Percentiles rank a stretch among this genome's conserved stretches.
phyloP scores from a whole-genome alignment of 1,139 yeast genomes.

The Nakaseomyces delphensis region DNA sequence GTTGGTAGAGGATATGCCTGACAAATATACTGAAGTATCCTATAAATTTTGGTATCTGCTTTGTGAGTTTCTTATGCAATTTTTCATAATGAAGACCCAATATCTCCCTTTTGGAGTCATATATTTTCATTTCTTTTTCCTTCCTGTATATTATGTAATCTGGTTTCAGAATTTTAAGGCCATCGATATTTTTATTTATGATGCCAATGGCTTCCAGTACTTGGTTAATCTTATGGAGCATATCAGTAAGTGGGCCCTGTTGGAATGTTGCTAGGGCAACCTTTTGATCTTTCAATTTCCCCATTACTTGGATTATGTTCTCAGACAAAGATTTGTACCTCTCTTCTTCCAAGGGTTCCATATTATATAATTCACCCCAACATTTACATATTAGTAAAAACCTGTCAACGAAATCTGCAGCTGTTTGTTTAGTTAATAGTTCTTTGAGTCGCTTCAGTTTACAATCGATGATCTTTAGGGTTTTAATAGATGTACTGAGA shows the following conservation, averaged over 20 bases:
- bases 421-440: neutral
- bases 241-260: neutral
- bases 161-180: slow-evolving; percentile 27
- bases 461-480: neutral
- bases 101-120: slow-evolving; percentile 24
- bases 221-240: slow-evolving; percentile 10
- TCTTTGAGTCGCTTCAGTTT: neutral
- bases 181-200: slow-evolving; percentile 25
- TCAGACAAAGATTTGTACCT: neutral
- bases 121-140: slow-evolving; percentile 20
- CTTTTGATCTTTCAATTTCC: neutral
- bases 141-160: slow-evolving; percentile 27
- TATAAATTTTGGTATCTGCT: slow-evolving; percentile 30
- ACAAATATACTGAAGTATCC: slow-evolving; percentile 14
- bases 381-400: neutral
- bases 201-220: slow-evolving; percentile 7
- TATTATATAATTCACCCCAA: neutral
- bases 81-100: slow-evolving; percentile 26
- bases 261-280: neutral
- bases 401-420: neutral
- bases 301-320: neutral
- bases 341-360: neutral
- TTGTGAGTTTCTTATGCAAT: slow-evolving; percentile 27
- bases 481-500: neutral
- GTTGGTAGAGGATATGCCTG: slow-evolving; percentile 19